These are phyloP conservation scores for Tetrapisispora arboricola DNA, from an alignment of 805 yeast genomes.

Conservation along the genomic window DNA sequence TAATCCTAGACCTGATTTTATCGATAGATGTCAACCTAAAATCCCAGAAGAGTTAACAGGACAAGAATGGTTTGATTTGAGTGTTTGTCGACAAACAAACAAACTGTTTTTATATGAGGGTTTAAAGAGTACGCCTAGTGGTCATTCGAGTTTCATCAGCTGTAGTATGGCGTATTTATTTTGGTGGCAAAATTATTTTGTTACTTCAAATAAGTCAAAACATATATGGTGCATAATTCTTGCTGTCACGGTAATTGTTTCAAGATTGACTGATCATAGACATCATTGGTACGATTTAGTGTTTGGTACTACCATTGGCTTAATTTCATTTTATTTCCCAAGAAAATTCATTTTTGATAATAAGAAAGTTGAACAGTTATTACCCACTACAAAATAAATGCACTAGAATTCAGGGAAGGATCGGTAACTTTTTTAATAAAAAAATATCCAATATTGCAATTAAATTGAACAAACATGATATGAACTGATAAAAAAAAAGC, in stretches of 20 bases:
- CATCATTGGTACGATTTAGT: constrained; percentile 27
- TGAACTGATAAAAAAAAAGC: too few relatives aligned
- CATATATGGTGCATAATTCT: constrained; percentile 23
- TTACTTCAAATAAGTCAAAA: constrained; percentile 9
- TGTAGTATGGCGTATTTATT: constrained; percentile 17
- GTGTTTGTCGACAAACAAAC: constrained; percentile 15
- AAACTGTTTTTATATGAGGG: constrained; percentile 19
- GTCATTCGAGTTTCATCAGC: constrained; percentile 22
- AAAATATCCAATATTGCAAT: not conserved
- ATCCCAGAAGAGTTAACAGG: constrained; percentile 4
- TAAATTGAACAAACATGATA: too few relatives aligned
- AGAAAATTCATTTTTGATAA: constrained; percentile 9
- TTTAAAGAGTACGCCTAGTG: constrained; percentile 26
- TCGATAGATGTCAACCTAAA: constrained; percentile 20
- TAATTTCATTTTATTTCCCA: constrained; percentile 6
- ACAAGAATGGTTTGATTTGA: constrained; percentile 7
- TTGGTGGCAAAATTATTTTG: constrained; percentile 17
- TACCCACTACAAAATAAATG: not conserved
- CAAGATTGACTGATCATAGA: constrained; percentile 23
- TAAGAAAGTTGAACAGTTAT: not conserved
- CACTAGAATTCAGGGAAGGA: too few relatives aligned
- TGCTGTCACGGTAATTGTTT: constrained; percentile 19
- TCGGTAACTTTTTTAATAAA: not conserved
- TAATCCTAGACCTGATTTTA: constrained; percentile 25
- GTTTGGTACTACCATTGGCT: constrained; percentile 18